Base-by-base conservation (phyloP, 225 moss, liverwort and hornwort species). In the Rhytidiadelphus loreus region DNA sequence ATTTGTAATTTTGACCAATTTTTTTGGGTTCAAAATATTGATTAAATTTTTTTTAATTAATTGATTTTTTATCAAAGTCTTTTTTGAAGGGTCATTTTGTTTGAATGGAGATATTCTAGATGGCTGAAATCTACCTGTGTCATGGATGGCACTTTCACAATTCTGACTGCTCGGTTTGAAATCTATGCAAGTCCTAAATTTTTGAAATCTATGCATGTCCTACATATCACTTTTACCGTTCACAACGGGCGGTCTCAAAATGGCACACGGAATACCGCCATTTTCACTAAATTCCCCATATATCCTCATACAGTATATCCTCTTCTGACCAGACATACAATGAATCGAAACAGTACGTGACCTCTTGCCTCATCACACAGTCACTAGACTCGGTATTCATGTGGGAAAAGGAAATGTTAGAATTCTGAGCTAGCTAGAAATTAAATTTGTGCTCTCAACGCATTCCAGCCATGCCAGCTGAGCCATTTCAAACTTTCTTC, bases 21-120 rank as follows among this genome's bases (percentile, higher is more conserved):
- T n/a, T 39, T 70, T 8, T 5, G 2, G 5, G 3, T 15, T 5
- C 1, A 13, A n/a, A 41, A 5, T 24, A 0, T 25, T 26, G 5
- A 14, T 14, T 25, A 41, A 24, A 2, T 0, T 8, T 39, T 35
- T 25, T 14, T 39, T 4, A 3, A 7, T 41, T n/a, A n/a, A n/a
- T n/a, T n/a, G n/a, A n/a, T n/a, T n/a, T n/a, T n/a, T 69, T 39
- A 14, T 28, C 4, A 1, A 16, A 9, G 3, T 70, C 0, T 43
- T 28, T 43, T 28, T 43, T 9, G 2, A 43, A 71, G 4, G 12
- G 25, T 25, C 5, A 44, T 29, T 72, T 72, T n/a, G n/a, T 43
- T 72, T 44, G 28, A 72, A n/a, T n/a, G n/a, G n/a, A n/a, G n/a
- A n/a, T n/a, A n/a, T n/a, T n/a, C n/a, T n/a, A n/a, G n/a, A n/a